Evolutionary conservation across 192 early-diverging fungal species (phyloP), one percentile per base, ranked within the genome.

Genomic region (Funneliformis mosseae): DNA sequence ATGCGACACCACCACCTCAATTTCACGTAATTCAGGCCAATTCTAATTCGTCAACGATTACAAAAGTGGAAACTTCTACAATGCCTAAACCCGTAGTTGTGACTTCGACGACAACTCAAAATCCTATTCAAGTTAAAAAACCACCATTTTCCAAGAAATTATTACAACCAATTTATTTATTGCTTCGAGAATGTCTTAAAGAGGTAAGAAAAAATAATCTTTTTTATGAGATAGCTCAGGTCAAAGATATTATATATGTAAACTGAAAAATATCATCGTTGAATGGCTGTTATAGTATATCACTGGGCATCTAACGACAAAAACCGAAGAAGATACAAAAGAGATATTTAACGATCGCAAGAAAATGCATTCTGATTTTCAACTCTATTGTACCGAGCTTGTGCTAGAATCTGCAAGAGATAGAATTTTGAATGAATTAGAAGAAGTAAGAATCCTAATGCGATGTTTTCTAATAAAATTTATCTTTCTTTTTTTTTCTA

Each of bases 301-400:
- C 69, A 79, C 68, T 64, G 83, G 83, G 73, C 74, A 81, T 62
- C 82, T 87, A 5, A 78, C 82, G 60, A 87, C 84, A 79, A 87
- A 87, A 81, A 80, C 83, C n/a, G 60, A 83, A 9, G 85, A 87
- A 46, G 85, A 87, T 60, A 87, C 81, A 68, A 81, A 62, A n/a
- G 82, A 81, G 0, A 80, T 87, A 67, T 78, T 87, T 10, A 81
- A 68, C 69, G 85, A 87, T 64, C 84, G 84, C 55, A 84, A 82
- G 75, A 77, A 79, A 38, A 82, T 87, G 43, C 82, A 82, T 16
- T 70, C 72, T 70, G 85, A 87, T 82, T 80, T 87, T 50, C 81
- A 81, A n/a, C 82, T 77, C 74, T 87, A 75, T 50, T 87, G 83
- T 9, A 87, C 82, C 69, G 85, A 87, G 28, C 82, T 83, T 81